These are phyloP conservation scores for Mucor circinelloides DNA, from an alignment of 371 early-diverging fungal genomes.

Conservation along the genomic window DNA sequence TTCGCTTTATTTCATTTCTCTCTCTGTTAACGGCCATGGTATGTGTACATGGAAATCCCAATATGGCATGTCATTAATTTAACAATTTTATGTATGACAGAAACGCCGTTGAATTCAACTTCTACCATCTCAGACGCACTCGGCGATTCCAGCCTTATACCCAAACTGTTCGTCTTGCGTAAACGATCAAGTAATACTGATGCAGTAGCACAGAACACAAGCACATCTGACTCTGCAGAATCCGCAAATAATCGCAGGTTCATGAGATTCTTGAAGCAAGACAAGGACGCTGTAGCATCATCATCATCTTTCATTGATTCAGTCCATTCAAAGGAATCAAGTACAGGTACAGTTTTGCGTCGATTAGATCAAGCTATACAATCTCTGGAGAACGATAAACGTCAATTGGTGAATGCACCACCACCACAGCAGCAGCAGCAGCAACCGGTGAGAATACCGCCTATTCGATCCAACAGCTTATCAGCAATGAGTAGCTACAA, in stretches of 20 bases:
- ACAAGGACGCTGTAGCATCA: background rate
- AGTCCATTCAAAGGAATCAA: slow-evolving; percentile 4
- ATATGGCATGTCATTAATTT: background rate
- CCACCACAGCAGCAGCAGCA: background rate
- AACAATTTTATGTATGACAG: slow-evolving; percentile 3
- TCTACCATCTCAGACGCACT: slow-evolving; percentile 20
- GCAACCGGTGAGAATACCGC: background rate
- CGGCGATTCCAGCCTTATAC: slow-evolving; percentile 18
- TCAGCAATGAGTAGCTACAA: slow-evolving; percentile 1
- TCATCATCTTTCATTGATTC: background rate
- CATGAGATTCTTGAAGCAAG: slow-evolving; percentile 13
- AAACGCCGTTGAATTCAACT: slow-evolving; percentile 10
- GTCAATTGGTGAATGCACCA: slow-evolving; percentile 4
- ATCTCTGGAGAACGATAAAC: slow-evolving; percentile 28
- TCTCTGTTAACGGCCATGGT: slow-evolving; percentile 20
- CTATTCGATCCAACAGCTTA: slow-evolving; percentile 18
- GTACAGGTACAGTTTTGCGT: slow-evolving; percentile 26
- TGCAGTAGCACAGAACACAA: background rate
- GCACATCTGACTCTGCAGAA: background rate
- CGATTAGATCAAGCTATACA: slow-evolving; percentile 31
- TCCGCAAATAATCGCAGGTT: slow-evolving; percentile 6
- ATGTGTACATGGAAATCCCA: background rate
- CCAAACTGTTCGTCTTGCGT: slow-evolving; percentile 39
- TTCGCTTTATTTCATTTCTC: slow-evolving; percentile 11
- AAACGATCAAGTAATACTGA: slow-evolving; percentile 2